Base-by-base conservation (phyloP, 306 rosid genomes). In the Cajanus cajan region DNA sequence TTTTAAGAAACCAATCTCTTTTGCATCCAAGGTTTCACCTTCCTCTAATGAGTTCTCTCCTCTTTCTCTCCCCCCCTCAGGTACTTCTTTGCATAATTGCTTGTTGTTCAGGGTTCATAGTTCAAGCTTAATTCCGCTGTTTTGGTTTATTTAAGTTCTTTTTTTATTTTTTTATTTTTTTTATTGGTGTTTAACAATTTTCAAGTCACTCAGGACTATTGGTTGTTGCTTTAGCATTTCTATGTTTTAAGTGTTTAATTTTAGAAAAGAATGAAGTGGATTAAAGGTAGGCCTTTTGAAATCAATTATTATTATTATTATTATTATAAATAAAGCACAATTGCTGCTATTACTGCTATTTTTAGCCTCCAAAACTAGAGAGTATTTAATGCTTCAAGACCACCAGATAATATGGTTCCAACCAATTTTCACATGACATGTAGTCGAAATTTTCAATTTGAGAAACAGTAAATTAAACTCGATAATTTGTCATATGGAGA, bases 41-140 rank as follows among this genome's bases (percentile, higher is more conserved):
- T 77, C 82, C 74, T 34, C 86, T 43, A 13, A 83, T 81, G 86
- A 74, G 24, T 68, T 84, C 69, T 78, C 85, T 61, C 39, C 70
- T 77, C 54, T 82, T 37, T 81, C 85, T 65, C 74, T 85, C 76
- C 64, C 83, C 79, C 85, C 85, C 61, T 75, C 92, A 82, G 98
- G 98, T 93, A 51, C 59, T 68, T 74, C 31, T 65, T 55, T 18
- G 13, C 19, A 22, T 24, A 4, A 7, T 16, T 67, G 4, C 25
- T 36, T 51, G 6, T 74, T 59, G 8, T 62, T 33, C 19, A 2
- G 19, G 25, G n/a, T 73, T 40, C 41, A 22, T 0, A 37, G 15
- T 21, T 36, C 5, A 0, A 15, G 11, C 58, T 58, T 59, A 0
- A 18, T 18, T 34, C 19, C 15, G 43, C 43, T 25, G 48, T 39